Evolutionary conservation across 148 eudicot species (phyloP), one percentile per base, ranked within the genome.

Genomic region (Limonium bicolor): DNA sequence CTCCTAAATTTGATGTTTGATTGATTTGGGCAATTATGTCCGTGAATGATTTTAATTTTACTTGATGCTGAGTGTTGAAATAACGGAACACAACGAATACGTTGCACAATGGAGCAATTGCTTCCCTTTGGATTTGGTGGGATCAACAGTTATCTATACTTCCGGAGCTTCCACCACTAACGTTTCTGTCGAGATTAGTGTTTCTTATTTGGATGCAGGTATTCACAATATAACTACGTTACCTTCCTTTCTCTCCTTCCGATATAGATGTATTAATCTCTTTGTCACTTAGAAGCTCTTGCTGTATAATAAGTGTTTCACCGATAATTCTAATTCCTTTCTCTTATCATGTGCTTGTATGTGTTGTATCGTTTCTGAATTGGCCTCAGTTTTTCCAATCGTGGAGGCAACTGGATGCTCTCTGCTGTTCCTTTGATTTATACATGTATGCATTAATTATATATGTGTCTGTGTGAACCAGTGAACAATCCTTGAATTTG

Each of bases 141-240:
- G 94, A 2, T 79, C 96, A 1, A 80, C 96, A 46, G 76, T 53
- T 21, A 53, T 82, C 2, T 63, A 22, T 53, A 63, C 82, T 15
- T 49, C 53, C 35, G 80, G 82, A 6, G 61, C 69, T 45, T 57
- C 60, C 5, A 14, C 48, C 13, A 51, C 74, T 12, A 86, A 90
- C 2, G 94, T 79, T 48, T 82, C 94, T 43, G 82, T 87, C 5
- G 94, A 87, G 67, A 87, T 87, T 46, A 82, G 74, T 27, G 85
- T 87, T 20, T 79, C 96, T 15, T 82, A 87, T 54, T 51, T 82
- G 67, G 86, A 74, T 44, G 86, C 82, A 27, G 90, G 82, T 48
- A 59, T 54, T 44, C 58, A 48, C 36, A 56, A 78, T 60, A 90
- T 87, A 20, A n/a, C n/a, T 63, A 59, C 5, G 36, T 31, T 37